Conservation (phyloP, 148 eudicot genomes). For the Simmondsia chinensis region DNA sequence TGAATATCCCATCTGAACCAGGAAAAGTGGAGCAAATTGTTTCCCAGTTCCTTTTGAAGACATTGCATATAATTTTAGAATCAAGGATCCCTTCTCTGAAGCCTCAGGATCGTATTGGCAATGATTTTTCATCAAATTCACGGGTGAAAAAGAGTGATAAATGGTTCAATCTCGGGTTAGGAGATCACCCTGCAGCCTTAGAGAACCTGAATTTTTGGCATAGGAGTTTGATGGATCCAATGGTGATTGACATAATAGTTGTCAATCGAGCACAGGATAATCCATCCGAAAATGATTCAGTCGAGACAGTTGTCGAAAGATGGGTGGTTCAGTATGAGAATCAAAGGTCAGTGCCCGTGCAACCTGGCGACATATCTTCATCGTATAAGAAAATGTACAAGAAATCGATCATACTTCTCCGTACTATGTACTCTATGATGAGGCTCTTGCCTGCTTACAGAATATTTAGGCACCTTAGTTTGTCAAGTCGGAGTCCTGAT, state of each 20-base stretch:
- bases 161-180: slow-evolving; percentile 83
- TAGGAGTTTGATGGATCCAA: slow-evolving; percentile 84
- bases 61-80: slow-evolving; percentile 69
- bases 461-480: slow-evolving; percentile 51
- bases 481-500: slow-evolving; percentile 43
- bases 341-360: slow-evolving; percentile 30
- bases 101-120: slow-evolving; percentile 26
- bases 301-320: slow-evolving; percentile 84
- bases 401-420: slow-evolving; percentile 77
- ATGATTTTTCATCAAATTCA: slow-evolving; percentile 19
- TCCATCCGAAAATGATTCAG: slow-evolving; percentile 17
- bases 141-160: slow-evolving; percentile 59
- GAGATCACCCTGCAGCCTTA: slow-evolving; percentile 79
- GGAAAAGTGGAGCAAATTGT: slow-evolving; percentile 75
- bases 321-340: slow-evolving; percentile 85
- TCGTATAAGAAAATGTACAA: slow-evolving; percentile 78
- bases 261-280: slow-evolving; percentile 35
- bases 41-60: slow-evolving; percentile 73
- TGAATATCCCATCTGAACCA: slow-evolving; percentile 38
- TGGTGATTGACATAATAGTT: slow-evolving; percentile 77
- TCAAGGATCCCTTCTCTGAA: slow-evolving; percentile 79
- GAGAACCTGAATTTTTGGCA: slow-evolving; percentile 78
- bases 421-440: slow-evolving; percentile 73
- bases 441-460: slow-evolving; percentile 82
- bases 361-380: slow-evolving; percentile 39